Conservation (phyloP, 106 monocot species). For the Allium fistulosum region DNA sequence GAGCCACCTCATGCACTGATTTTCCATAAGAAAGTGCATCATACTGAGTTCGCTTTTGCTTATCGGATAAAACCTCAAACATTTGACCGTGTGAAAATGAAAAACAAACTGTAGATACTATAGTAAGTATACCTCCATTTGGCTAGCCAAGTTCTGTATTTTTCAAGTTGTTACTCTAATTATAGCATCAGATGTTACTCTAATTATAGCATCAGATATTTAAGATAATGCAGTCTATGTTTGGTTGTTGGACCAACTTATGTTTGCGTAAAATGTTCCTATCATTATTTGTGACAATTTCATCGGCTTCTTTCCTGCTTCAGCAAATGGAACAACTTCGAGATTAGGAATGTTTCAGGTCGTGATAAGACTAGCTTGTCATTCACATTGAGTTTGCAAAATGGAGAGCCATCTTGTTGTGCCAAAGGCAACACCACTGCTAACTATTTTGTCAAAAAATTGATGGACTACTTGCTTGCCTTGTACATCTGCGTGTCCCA, state of each 20-base stretch:
- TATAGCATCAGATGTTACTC: too few species aligned
- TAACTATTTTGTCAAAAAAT: constrained; percentile 52
- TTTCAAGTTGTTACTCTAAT: constrained; percentile 48
- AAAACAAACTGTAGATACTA: constrained; percentile 83
- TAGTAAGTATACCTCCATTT: constrained; percentile 73
- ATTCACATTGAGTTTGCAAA: constrained; percentile 75
- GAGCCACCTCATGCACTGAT: constrained; percentile 86
- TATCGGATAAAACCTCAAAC: constrained; percentile 82
- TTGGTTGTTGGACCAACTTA: constrained; percentile 34
- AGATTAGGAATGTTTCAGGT: constrained; percentile 80
- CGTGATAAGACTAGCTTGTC: constrained; percentile 67
- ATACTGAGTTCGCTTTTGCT: constrained; percentile 67
- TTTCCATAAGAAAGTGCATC: constrained; percentile 73
- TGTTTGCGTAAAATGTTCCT: constrained; percentile 51
- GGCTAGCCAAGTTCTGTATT: constrained; percentile 81
- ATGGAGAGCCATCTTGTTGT: constrained; percentile 65
- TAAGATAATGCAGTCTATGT: background rate
- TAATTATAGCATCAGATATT: too few species aligned
- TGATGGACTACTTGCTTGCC: constrained; percentile 53
- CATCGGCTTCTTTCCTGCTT: constrained; percentile 85
- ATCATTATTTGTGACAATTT: constrained; percentile 86
- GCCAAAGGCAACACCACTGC: constrained; percentile 58
- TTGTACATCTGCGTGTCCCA: constrained; percentile 76
- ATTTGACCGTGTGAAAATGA: constrained; percentile 64
- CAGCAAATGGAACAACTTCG: constrained; percentile 40